Evolutionary conservation across 2,329 filamentous ascomycete genomes (phyloP).

Genomic region (Aureobasidium sp.): DNA sequence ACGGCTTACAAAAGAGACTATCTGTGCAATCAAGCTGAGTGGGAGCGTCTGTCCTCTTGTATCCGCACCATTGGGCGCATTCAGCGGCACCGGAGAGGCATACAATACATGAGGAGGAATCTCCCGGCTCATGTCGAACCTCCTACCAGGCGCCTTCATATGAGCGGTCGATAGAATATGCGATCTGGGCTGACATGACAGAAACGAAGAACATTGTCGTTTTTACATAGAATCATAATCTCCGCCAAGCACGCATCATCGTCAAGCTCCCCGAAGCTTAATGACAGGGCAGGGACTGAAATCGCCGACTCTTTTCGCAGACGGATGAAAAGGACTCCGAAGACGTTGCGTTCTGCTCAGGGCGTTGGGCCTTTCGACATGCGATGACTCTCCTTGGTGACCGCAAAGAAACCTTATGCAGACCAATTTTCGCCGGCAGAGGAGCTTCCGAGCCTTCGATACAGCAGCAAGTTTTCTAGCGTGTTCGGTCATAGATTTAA

Average conservation of each 20-base stretch:
- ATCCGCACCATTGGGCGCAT: background rate
- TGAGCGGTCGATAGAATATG: background rate
- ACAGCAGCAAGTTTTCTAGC: background rate
- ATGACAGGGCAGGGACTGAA: background rate
- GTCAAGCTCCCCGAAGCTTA: background rate
- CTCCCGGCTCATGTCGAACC: background rate
- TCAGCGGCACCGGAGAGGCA: conserved; percentile 8
- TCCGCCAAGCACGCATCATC: conserved; percentile 9
- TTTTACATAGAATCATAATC: conserved; percentile 8
- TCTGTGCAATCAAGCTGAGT: conserved; percentile 52
- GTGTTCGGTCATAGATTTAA: background rate
- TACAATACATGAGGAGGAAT: conserved; percentile 12
- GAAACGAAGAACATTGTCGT: background rate
- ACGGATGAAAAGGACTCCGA: background rate
- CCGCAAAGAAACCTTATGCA: background rate
- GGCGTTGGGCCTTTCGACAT: background rate
- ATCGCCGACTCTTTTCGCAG: background rate
- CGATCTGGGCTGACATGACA: background rate
- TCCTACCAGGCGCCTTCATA: background rate
- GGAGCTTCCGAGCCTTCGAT: background rate
- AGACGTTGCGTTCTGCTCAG: background rate
- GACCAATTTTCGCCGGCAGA: background rate
- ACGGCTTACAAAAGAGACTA: conserved; percentile 46
- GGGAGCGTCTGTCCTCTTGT: conserved; percentile 36
- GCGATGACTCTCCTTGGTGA: background rate